Evolutionary conservation across 768 basidiomycete genomes (phyloP).

Genomic region (Trametes cinnabarina): DNA sequence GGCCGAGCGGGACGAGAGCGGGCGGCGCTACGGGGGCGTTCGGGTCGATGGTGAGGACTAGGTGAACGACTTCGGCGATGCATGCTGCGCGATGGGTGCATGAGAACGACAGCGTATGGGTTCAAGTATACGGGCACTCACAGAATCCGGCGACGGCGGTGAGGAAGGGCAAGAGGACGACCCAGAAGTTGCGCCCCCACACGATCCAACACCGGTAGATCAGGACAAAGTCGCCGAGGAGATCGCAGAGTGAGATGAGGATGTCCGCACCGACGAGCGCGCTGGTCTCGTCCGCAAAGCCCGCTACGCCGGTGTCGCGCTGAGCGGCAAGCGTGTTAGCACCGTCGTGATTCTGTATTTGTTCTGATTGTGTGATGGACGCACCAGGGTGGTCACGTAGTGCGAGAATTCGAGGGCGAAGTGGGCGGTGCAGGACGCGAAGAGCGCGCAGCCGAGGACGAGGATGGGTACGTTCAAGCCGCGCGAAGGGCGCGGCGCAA

Average conservation of each 20-base stretch:
- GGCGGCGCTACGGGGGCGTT: constrained; percentile 35
- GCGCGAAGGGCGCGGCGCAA: constrained; percentile 9
- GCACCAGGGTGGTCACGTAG: constrained; percentile 33
- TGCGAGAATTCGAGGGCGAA: constrained; percentile 38
- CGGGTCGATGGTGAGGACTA: constrained; percentile 26
- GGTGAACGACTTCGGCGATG: constrained; percentile 28
- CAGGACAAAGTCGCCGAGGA: constrained; percentile 8
- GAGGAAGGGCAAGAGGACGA: constrained; percentile 4
- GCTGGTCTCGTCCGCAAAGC: constrained; percentile 32
- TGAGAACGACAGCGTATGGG: too few species aligned
- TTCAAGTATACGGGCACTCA: not conserved
- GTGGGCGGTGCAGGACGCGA: constrained; percentile 33
- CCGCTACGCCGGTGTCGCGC: constrained; percentile 25
- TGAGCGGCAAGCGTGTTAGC: not conserved
- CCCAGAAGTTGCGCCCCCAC: constrained; percentile 12
- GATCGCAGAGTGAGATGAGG: constrained; percentile 6
- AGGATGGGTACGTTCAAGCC: constrained; percentile 28
- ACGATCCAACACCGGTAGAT: constrained; percentile 15
- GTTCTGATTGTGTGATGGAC: too few species aligned
- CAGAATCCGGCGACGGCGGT: constrained; percentile 9
- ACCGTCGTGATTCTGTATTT: too few species aligned
- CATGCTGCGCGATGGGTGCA: constrained; percentile 30
- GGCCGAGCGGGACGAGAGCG: constrained; percentile 34
- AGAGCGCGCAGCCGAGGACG: constrained; percentile 31
- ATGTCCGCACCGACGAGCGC: constrained; percentile 29